These are phyloP conservation scores for Brassica cretica DNA, from an alignment of 345 rosid species.

Conservation along the genomic window DNA sequence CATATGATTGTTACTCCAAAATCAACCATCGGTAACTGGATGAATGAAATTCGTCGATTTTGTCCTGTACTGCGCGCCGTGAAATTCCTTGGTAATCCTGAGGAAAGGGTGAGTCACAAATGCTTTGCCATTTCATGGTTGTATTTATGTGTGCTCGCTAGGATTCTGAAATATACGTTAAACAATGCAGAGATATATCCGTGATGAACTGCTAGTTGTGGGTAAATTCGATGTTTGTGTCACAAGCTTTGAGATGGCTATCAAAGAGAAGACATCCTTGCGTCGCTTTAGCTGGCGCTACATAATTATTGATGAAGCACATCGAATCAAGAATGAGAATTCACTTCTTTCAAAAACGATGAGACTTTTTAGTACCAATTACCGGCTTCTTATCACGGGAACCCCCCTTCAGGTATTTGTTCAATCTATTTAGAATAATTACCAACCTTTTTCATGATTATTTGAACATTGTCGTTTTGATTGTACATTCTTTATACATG, in stretches of 20 bases:
- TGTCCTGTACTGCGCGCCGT: conserved; percentile 89
- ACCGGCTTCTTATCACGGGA: conserved; percentile 91
- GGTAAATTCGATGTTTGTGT: conserved; percentile 98
- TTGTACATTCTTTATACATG: conserved; percentile 3
- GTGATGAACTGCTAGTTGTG: conserved; percentile 85
- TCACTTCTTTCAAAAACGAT: conserved; percentile 95
- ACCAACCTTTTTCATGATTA: conserved; percentile 14
- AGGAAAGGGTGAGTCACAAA: conserved; percentile 71
- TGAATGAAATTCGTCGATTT: conserved; percentile 98
- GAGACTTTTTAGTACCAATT: conserved; percentile 87
- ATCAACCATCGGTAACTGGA: conserved; percentile 99
- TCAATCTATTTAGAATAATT: conserved; percentile 6
- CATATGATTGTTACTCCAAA: conserved; percentile 99
- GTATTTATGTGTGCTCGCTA: neutral
- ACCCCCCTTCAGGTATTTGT: conserved; percentile 94
- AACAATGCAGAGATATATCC: conserved; percentile 70
- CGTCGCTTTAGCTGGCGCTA: conserved; percentile 99
- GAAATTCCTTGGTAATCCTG: conserved; percentile 98
- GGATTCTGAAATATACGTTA: conserved; percentile 13
- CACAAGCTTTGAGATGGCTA: conserved; percentile 99
- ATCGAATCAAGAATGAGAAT: conserved; percentile 93
- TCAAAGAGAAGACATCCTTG: conserved; percentile 84
- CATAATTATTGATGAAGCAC: conserved; percentile 97
- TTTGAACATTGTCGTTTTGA: neutral
- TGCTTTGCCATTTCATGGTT: neutral